A percentile compares a stretch with the other conserved stretches of the same genome.
phyloP scores from a whole-genome alignment of 116 monocot genomes.

The Dioscorea cayenensis region DNA sequence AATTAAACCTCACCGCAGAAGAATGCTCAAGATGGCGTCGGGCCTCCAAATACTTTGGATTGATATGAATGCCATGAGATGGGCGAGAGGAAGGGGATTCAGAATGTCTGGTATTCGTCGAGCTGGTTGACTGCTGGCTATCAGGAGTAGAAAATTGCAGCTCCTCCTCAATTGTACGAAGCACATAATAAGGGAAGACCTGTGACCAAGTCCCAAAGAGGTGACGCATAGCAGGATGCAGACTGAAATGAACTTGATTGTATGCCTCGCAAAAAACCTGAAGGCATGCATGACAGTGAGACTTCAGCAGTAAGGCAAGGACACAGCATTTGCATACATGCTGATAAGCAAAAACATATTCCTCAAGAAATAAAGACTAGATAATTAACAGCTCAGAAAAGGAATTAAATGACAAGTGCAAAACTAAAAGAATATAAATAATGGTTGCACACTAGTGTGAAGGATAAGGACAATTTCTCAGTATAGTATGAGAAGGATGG shows the following conservation, averaged over 20 bases:
- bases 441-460: too few relatives aligned
- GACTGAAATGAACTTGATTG: constrained; percentile 52
- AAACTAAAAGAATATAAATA: too few relatives aligned
- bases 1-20: constrained; percentile 32
- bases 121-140: constrained; percentile 21
- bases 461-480: too few relatives aligned
- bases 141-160: constrained; percentile 51
- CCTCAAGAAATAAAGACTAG: too few relatives aligned
- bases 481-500: too few relatives aligned
- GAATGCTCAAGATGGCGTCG: constrained; percentile 39
- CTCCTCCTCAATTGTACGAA: constrained; percentile 60
- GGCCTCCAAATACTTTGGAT: constrained; percentile 90
- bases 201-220: constrained; percentile 90
- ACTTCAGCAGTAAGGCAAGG: too few relatives aligned
- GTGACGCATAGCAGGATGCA: constrained; percentile 76
- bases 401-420: too few relatives aligned
- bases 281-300: neutral
- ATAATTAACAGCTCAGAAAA: too few relatives aligned
- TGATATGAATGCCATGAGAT: constrained; percentile 83
- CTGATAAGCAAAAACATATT: too few relatives aligned
- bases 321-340: too few relatives aligned
- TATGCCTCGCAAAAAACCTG: constrained; percentile 79
- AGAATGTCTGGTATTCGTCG: constrained; percentile 23
- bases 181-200: constrained; percentile 62
- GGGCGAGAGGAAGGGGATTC: constrained; percentile 57